Evolutionary conservation across 1,139 yeast genomes (phyloP), one percentile per base, ranked within the genome.

Genomic region (Magnusiomyces suaveolens): DNA sequence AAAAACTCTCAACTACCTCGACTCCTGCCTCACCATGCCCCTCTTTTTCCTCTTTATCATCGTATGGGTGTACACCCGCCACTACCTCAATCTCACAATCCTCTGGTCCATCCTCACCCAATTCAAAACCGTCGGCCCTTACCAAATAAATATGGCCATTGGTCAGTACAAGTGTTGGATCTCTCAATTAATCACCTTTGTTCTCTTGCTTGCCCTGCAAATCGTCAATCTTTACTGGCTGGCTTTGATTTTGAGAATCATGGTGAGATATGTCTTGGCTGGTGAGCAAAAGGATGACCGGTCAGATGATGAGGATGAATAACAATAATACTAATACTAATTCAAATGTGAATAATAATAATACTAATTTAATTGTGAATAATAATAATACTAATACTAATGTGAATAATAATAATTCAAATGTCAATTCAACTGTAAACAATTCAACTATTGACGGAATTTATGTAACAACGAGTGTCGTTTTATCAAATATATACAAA

Each of bases 161-260:
- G 92, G 89, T 68, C 96, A 90, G 69, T 92, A 90, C 75, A 92
- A 94, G 72, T 92, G 97, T 72, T 88, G 87, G 84, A 87, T 94
- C 61, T 85, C 97, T 18, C 95, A 87, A 72, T 85, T 87, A 58
- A 89, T 92, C 67, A 90, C 92, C 1, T 90, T 92, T 65, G 71
- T 72, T 23, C 78, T 92, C 65, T 78, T 92, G 58, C 75, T 79
- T 56, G 90, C 94, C 1, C 77, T 92, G 61, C 98, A 92, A 68
- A 65, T 87, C 56, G 90, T 92, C 57, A 92, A 92, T 66, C 64
- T 79, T 24, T 92, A 87, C 72, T 92, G 98, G 98, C 76, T 90
- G 59, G 80, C 79, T 64, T 76, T 92, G 66, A 87, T 94, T 58
- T 62, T 86, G 55, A 81, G 97, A 69, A 87, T 92, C 63, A 75